Conservation (phyloP, 345 rosid species). For the Eutrema heterophyllum region DNA sequence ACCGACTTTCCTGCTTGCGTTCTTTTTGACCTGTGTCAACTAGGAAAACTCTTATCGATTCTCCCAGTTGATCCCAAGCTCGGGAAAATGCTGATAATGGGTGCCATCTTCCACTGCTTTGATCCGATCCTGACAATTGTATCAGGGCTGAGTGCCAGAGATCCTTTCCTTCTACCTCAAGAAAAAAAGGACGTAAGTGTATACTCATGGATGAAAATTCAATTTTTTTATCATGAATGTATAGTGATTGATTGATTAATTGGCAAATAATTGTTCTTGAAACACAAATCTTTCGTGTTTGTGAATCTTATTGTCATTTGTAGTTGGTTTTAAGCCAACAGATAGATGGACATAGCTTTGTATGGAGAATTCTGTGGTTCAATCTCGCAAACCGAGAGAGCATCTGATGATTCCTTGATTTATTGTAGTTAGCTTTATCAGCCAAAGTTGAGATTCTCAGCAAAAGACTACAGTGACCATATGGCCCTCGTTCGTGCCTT, state of each 20-base stretch:
- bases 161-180: slow-evolving; percentile 97
- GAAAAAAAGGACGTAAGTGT: slow-evolving; percentile 89
- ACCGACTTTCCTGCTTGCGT: slow-evolving; percentile 7
- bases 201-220: neutral
- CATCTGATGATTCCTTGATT: slow-evolving; percentile 11
- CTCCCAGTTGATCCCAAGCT: slow-evolving; percentile 99
- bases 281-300: neutral
- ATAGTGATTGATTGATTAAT: neutral
- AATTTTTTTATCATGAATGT: neutral
- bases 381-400: neutral
- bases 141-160: slow-evolving; percentile 94
- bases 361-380: neutral
- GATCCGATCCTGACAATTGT: slow-evolving; percentile 90
- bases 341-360: neutral
- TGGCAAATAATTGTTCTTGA: neutral
- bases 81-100: slow-evolving; percentile 98
- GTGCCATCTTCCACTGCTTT: slow-evolving; percentile 88
- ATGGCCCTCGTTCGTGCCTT: slow-evolving; percentile 99
- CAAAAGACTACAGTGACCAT: slow-evolving; percentile 98
- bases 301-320: neutral
- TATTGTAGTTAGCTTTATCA: slow-evolving; percentile 76
- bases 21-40: slow-evolving; percentile 13
- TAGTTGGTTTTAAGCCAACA: neutral
- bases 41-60: slow-evolving; percentile 79
- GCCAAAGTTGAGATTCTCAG: slow-evolving; percentile 95